Evolutionary conservation across 2,329 filamentous ascomycete species (phyloP).

Genomic region (Allantophomopsis lycopodina): DNA sequence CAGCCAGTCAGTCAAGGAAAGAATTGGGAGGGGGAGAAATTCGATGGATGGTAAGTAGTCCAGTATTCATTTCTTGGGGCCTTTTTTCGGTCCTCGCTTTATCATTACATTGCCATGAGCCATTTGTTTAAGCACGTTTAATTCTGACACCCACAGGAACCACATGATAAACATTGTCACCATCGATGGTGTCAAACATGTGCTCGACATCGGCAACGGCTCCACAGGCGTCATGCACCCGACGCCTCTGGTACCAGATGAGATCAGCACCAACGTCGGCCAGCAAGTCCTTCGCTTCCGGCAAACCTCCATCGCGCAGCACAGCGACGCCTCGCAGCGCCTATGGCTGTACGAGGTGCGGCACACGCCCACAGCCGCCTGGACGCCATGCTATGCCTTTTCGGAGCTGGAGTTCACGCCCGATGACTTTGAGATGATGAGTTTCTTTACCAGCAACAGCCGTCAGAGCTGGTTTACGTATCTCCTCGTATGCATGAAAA

Average conservation of each 20-base stretch:
- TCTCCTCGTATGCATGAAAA: constrained; percentile 35
- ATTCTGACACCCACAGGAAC: constrained; percentile 18
- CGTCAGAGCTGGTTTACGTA: constrained; percentile 37
- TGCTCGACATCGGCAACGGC: constrained; percentile 50
- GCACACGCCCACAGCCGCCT: constrained; percentile 30
- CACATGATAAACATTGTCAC: constrained; percentile 51
- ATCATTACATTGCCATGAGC: neutral
- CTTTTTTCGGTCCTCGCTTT: neutral
- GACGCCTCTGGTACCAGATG: constrained; percentile 32
- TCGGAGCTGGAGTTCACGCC: constrained; percentile 48
- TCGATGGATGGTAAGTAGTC: constrained; percentile 12
- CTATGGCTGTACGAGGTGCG: constrained; percentile 53
- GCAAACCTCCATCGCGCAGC: constrained; percentile 30
- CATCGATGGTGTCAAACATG: constrained; percentile 24
- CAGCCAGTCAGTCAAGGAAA: constrained; percentile 6
- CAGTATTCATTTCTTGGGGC: neutral
- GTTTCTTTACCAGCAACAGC: constrained; percentile 36
- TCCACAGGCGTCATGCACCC: constrained; percentile 44
- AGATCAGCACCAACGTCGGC: constrained; percentile 25
- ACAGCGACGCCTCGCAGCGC: constrained; percentile 27
- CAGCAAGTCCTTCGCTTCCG: constrained; percentile 41
- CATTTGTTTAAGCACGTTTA: neutral
- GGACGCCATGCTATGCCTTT: constrained; percentile 52
- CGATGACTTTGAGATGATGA: constrained; percentile 47
- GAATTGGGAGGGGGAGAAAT: constrained; percentile 12